Evolutionary conservation across 2,329 filamentous ascomycete genomes (phyloP).

Genomic region (Colletotrichum lindemuthianum): DNA sequence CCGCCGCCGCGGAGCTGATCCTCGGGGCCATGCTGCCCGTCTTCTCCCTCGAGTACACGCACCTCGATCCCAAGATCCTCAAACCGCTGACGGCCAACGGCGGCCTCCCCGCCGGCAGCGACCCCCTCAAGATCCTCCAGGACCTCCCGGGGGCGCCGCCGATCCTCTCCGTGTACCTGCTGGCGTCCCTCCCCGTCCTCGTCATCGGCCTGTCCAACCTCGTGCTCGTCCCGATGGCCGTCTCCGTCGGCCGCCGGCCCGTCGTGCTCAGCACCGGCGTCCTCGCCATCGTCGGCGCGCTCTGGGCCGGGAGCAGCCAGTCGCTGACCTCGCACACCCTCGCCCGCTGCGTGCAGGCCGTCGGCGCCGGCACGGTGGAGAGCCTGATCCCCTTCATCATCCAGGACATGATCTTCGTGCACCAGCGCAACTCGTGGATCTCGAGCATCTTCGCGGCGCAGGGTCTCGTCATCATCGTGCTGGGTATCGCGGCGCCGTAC

Average conservation of each 20-base stretch:
- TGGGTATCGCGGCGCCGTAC: slow-evolving; percentile 43
- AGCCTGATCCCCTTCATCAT: slow-evolving; percentile 49
- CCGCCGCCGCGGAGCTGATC: slow-evolving; percentile 40
- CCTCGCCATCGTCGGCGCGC: slow-evolving; percentile 45
- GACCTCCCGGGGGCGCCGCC: slow-evolving; percentile 41
- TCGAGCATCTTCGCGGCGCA: slow-evolving; percentile 43
- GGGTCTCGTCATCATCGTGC: slow-evolving; percentile 43
- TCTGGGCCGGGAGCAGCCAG: slow-evolving; percentile 47
- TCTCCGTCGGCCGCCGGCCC: slow-evolving; percentile 47
- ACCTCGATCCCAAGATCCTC: slow-evolving; percentile 42
- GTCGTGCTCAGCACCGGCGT: slow-evolving; percentile 45
- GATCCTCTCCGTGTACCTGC: slow-evolving; percentile 42
- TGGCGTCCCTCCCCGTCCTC: slow-evolving; percentile 47
- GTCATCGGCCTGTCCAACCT: slow-evolving; percentile 47
- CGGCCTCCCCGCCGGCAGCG: slow-evolving; percentile 38
- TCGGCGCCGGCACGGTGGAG: slow-evolving; percentile 48
- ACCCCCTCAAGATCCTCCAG: slow-evolving; percentile 33
- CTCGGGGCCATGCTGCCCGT: slow-evolving; percentile 45
- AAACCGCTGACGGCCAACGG: slow-evolving; percentile 34
- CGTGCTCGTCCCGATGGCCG: slow-evolving; percentile 47
- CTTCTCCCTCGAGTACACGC: slow-evolving; percentile 47
- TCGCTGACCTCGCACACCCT: slow-evolving; percentile 43
- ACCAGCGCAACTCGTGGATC: slow-evolving; percentile 47
- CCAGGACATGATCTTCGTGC: slow-evolving; percentile 51
- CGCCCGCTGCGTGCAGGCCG: slow-evolving; percentile 45